phyloP scores from a whole-genome alignment of 306 rosid genomes.

The Pyrus betulifolia region DNA sequence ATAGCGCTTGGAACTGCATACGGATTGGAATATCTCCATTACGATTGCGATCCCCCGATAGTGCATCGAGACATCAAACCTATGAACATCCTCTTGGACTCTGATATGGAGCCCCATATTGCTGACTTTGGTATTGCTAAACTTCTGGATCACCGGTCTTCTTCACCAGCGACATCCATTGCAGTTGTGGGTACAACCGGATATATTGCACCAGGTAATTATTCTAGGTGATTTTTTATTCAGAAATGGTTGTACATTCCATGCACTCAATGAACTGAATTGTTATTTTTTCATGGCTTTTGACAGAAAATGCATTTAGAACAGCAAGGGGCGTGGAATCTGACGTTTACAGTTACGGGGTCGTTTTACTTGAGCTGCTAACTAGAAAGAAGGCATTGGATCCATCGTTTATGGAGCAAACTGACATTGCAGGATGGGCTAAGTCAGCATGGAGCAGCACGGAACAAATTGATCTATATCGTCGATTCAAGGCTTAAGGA shows the following conservation, averaged over 20 bases:
- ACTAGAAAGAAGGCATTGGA: slow-evolving; percentile 57
- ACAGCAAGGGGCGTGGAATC: slow-evolving; percentile 39
- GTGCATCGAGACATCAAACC: slow-evolving; percentile 88
- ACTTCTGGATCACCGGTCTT: slow-evolving; percentile 63
- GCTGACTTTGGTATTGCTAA: slow-evolving; percentile 84
- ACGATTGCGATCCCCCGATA: slow-evolving; percentile 70
- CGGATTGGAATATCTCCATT: slow-evolving; percentile 71
- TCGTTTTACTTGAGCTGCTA: slow-evolving; percentile 72
- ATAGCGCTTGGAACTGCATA: slow-evolving; percentile 72
- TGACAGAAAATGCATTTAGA: slow-evolving; percentile 59
- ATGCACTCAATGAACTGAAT: not conserved
- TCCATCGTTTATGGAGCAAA: slow-evolving; percentile 38
- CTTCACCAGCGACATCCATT: slow-evolving; percentile 27
- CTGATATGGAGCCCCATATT: slow-evolving; percentile 76
- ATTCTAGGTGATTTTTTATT: not conserved
- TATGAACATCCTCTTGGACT: slow-evolving; percentile 65
- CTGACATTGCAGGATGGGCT: slow-evolving; percentile 47
- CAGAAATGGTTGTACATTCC: slow-evolving; percentile 8
- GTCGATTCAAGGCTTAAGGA: slow-evolving; percentile 45
- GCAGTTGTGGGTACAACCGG: slow-evolving; percentile 64
- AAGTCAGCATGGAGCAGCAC: slow-evolving; percentile 37
- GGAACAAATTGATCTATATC: slow-evolving; percentile 33
- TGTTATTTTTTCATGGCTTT: slow-evolving; percentile 1
- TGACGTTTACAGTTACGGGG: slow-evolving; percentile 73
- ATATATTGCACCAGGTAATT: slow-evolving; percentile 76